Evolutionary conservation across 140 eudicot genomes (phyloP).

Genomic region (Stevia rebaudiana): DNA sequence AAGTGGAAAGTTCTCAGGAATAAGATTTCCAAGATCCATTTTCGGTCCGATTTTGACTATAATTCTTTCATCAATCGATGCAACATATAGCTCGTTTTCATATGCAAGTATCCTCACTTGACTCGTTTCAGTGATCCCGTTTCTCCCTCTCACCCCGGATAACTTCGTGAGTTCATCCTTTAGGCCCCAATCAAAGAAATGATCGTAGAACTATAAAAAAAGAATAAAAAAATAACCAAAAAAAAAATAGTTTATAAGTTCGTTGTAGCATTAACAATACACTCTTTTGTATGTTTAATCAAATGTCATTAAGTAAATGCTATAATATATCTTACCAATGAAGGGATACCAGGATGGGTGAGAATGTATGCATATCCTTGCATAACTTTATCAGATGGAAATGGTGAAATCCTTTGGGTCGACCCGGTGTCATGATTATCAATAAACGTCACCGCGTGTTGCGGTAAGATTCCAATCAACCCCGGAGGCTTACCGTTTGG

Average conservation of each 20-base stretch:
- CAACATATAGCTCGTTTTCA: slow-evolving; percentile 62
- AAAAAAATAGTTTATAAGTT: neutral
- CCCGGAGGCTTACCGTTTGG: slow-evolving; percentile 65
- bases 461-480: slow-evolving; percentile 49
- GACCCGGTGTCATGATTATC: slow-evolving; percentile 79
- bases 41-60: slow-evolving; percentile 53
- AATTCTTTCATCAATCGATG: slow-evolving; percentile 46
- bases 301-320: neutral
- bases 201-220: slow-evolving; percentile 62
- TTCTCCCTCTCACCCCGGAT: slow-evolving; percentile 29
- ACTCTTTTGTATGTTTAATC: too few species aligned
- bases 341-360: slow-evolving; percentile 81
- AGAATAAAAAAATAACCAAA: neutral
- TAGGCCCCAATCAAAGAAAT: slow-evolving; percentile 59
- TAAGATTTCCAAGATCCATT: slow-evolving; percentile 48
- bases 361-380: slow-evolving; percentile 84
- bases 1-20: slow-evolving; percentile 45
- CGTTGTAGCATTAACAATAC: too few species aligned
- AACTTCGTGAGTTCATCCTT: slow-evolving; percentile 43
- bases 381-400: slow-evolving; percentile 74
- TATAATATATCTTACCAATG: slow-evolving; percentile 39
- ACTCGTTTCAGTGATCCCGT: slow-evolving; percentile 39
- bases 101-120: slow-evolving; percentile 53
- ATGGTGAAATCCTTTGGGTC: slow-evolving; percentile 59
- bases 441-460: slow-evolving; percentile 56